These are phyloP conservation scores for Cystobasidiaceae sp. DNA, from an alignment of 1,284 basidiomycete genomes.

Conservation along the genomic window DNA sequence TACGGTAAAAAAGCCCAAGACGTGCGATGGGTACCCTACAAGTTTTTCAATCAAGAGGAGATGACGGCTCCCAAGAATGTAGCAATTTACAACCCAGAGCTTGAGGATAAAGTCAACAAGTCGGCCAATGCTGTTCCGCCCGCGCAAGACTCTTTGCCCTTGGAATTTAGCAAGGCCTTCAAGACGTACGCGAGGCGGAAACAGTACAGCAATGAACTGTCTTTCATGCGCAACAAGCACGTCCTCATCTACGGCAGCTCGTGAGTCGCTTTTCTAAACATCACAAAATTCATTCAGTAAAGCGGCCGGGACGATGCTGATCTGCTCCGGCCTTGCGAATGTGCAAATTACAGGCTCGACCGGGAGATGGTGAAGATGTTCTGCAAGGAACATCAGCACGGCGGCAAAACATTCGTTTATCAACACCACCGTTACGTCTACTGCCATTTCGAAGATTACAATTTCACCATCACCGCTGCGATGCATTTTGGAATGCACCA, in stretches of 20 bases:
- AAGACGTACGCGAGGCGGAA: not conserved
- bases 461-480: constrained; percentile 11
- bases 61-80: constrained; percentile 6
- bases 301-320: no score
- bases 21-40: constrained; percentile 26
- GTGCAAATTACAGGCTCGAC: constrained; percentile 3
- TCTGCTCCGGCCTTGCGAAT: not conserved
- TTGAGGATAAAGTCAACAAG: not conserved
- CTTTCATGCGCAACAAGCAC: constrained; percentile 25
- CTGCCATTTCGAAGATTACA: constrained; percentile 20
- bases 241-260: constrained; percentile 21
- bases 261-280: not conserved
- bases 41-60: not conserved
- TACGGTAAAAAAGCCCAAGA: constrained; percentile 21
- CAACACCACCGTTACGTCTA: constrained; percentile 14
- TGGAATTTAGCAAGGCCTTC: constrained; percentile 23
- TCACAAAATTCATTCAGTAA: no score
- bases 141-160: not conserved
- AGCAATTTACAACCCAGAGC: not conserved
- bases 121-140: not conserved
- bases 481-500: constrained; percentile 27
- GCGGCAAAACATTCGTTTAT: not conserved
- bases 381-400: constrained; percentile 17
- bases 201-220: not conserved
- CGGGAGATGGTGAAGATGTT: constrained; percentile 27